Percentiles rank a stretch among this genome's conserved stretches.
These are phyloP conservation scores for Coemansia sp. DNA, from an alignment of 192 early-diverging fungal genomes.

Conservation along the genomic window DNA sequence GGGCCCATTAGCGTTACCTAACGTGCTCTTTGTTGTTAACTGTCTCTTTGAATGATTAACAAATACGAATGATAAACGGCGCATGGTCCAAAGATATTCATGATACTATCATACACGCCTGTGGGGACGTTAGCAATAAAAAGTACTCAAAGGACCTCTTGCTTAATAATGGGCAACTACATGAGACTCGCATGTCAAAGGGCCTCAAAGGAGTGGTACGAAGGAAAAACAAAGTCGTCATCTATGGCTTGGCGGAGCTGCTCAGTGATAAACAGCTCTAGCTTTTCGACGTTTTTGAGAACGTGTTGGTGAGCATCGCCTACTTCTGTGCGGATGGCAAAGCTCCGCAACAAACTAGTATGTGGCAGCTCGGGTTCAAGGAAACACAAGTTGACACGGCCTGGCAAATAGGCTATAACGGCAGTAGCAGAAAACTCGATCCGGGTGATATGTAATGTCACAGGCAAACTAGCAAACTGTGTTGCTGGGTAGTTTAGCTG, in stretches of 20 bases:
- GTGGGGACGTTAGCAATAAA: not conserved
- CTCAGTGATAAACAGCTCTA: conserved; percentile 75
- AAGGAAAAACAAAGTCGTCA: conserved; percentile 76
- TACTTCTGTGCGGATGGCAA: conserved; percentile 42
- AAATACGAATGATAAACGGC: not conserved
- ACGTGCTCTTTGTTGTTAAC: not conserved
- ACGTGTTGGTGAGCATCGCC: conserved; percentile 56
- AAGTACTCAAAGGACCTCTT: not conserved
- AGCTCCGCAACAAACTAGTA: conserved; percentile 31
- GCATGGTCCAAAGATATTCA: not conserved
- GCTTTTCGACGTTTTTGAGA: conserved; percentile 79
- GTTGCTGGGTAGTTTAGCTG: conserved; percentile 74
- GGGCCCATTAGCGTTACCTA: not conserved
- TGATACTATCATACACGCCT: not conserved
- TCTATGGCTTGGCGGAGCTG: conserved; percentile 73
- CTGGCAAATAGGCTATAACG: conserved; percentile 64
- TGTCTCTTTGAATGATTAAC: not conserved
- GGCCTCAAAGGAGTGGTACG: conserved; percentile 63
- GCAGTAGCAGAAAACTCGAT: conserved; percentile 69
- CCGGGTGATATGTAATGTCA: conserved; percentile 65
- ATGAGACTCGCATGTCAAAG: not conserved
- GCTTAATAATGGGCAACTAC: not conserved
- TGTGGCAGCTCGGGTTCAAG: conserved; percentile 55
- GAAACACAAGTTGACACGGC: conserved; percentile 71
- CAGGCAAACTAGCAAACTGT: conserved; percentile 72